Percentiles rank a stretch among this genome's conserved stretches.
Evolutionary conservation across 257 asterid genomes (phyloP).

Genomic region (Catharanthus roseus): DNA sequence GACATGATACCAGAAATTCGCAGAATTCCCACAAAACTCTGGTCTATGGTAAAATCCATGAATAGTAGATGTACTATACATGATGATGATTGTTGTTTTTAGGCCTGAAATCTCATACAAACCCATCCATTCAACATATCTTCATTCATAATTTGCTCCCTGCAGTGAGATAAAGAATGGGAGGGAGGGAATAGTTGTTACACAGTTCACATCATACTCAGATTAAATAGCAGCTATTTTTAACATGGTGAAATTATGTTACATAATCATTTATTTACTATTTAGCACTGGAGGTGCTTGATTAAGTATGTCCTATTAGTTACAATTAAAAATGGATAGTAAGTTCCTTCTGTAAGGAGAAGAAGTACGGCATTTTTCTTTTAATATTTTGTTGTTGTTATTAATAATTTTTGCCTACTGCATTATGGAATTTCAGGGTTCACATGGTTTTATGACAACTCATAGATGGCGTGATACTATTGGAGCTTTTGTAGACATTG

Average conservation of each 20-base stretch:
- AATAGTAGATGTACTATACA: not conserved
- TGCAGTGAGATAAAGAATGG: not conserved
- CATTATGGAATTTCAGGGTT: conserved; percentile 57
- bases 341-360: too few relatives aligned
- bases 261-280: not conserved
- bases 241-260: not conserved
- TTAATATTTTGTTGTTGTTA: not conserved
- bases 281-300: not conserved
- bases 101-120: not conserved
- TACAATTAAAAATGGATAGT: not conserved
- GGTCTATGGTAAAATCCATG: not conserved
- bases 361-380: not conserved
- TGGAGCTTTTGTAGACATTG: conserved; percentile 81
- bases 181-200: not conserved
- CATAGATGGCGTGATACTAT: conserved; percentile 88
- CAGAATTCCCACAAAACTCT: not conserved
- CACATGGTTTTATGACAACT: conserved; percentile 95
- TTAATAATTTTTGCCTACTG: not conserved
- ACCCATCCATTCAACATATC: not conserved
- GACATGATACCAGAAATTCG: not conserved
- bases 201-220: not conserved
- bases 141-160: not conserved
- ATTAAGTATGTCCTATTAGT: not conserved
- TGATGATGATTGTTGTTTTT: not conserved
- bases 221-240: not conserved